A percentile compares a stretch with the other conserved stretches of the same genome.
Evolutionary conservation across 1,139 yeast species (phyloP).

Genomic region (Scheffersomyces stambukii): DNA sequence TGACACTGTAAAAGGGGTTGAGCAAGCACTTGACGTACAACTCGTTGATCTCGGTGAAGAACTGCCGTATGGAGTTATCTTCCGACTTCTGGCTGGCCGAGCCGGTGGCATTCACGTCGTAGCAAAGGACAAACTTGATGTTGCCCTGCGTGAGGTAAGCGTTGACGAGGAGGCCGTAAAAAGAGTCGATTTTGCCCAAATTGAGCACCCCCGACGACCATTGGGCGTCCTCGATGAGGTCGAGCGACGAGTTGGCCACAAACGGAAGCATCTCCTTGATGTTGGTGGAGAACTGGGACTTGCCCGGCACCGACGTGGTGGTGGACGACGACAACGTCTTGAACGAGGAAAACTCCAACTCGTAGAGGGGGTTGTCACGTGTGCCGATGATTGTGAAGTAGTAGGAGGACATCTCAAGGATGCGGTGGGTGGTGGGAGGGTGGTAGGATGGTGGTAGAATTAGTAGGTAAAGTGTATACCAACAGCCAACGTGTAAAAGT

Average conservation of each 20-base stretch:
- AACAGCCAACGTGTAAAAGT: too few relatives aligned
- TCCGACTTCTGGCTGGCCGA: too few relatives aligned
- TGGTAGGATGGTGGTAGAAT: too few relatives aligned
- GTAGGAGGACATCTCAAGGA: conserved; percentile 61
- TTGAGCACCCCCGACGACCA: conserved; percentile 68
- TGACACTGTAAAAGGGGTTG: conserved; percentile 81
- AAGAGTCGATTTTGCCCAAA: conserved; percentile 77
- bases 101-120: conserved; percentile 53
- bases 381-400: conserved; percentile 88
- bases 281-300: conserved; percentile 61
- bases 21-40: conserved; percentile 78
- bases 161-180: conserved; percentile 74
- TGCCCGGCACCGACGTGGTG: conserved; percentile 44
- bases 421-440: too few relatives aligned
- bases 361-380: conserved; percentile 81
- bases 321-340: conserved; percentile 23
- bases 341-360: conserved; percentile 78
- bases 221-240: conserved; percentile 82
- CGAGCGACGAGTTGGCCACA: conserved; percentile 82
- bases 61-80: conserved; percentile 77
- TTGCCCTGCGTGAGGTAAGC: conserved; percentile 89
- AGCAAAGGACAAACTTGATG: conserved; percentile 74
- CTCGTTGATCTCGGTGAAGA: conserved; percentile 82
- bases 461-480: too few relatives aligned
- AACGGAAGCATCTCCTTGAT: conserved; percentile 83